Percentiles rank a stretch among this genome's conserved stretches.
Evolutionary conservation across 768 basidiomycete species (phyloP).

Genomic region (Punctularia strigosozonata): DNA sequence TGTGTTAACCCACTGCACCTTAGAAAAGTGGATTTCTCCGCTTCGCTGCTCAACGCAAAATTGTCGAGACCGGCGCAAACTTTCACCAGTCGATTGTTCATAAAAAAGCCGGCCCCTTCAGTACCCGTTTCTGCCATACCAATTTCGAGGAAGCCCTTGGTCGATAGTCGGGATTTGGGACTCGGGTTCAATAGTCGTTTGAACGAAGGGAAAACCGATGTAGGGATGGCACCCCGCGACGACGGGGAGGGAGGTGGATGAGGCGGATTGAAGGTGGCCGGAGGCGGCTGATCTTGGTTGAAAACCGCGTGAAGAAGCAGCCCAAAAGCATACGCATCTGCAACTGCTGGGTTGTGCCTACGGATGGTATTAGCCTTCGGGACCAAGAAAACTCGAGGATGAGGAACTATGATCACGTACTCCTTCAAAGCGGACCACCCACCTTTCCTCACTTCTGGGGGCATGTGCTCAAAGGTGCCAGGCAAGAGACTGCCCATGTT

Average conservation of each 20-base stretch:
- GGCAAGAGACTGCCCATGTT: slow-evolving; percentile 55
- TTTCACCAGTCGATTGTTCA: slow-evolving; percentile 69
- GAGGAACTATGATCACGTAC: slow-evolving; percentile 38
- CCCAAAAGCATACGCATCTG: slow-evolving; percentile 84
- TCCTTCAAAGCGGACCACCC: slow-evolving; percentile 81
- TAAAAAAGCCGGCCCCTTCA: slow-evolving; percentile 67
- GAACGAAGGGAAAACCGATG: slow-evolving; percentile 62
- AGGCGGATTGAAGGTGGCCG: slow-evolving; percentile 56
- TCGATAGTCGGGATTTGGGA: slow-evolving; percentile 63
- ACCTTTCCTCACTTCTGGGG: slow-evolving; percentile 81
- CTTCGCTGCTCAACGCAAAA: slow-evolving; percentile 71
- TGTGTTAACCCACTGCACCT: slow-evolving; percentile 28
- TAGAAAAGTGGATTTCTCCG: slow-evolving; percentile 64
- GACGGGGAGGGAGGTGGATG: slow-evolving; percentile 72
- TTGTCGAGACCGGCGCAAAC: slow-evolving; percentile 79
- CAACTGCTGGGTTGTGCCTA: slow-evolving; percentile 43
- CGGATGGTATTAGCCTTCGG: slow-evolving; percentile 5
- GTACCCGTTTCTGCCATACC: slow-evolving; percentile 60
- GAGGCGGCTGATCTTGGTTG: slow-evolving; percentile 70
- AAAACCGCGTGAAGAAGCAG: slow-evolving; percentile 79
- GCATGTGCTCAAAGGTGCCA: slow-evolving; percentile 45
- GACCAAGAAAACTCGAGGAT: not conserved
- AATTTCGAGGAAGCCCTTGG: slow-evolving; percentile 66
- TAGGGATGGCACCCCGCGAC: slow-evolving; percentile 68
- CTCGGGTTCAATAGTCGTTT: slow-evolving; percentile 88